Conservation (phyloP, 2,329 filamentous ascomycete genomes). For the Aschersonia sp. region DNA sequence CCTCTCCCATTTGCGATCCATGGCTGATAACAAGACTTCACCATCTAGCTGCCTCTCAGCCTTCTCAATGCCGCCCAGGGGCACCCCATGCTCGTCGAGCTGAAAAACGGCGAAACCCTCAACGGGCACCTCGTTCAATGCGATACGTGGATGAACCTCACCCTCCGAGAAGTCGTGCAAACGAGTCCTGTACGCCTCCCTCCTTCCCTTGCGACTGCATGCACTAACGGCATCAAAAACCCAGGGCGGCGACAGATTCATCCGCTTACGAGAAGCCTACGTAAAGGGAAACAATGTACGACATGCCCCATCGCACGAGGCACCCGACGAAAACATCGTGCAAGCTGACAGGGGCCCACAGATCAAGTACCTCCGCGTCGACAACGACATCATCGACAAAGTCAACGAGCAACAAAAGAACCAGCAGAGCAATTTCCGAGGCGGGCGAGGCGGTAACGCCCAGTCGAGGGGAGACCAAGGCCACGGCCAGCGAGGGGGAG, state of each 20-base stretch:
- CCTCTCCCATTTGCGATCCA: too few relatives aligned
- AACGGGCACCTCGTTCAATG: constrained; percentile 94
- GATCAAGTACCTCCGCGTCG: constrained; percentile 97
- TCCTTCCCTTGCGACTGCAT: too few relatives aligned
- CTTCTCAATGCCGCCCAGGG: constrained; percentile 92
- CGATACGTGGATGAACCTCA: constrained; percentile 99
- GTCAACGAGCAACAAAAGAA: constrained; percentile 85
- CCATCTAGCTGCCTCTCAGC: constrained; percentile 50
- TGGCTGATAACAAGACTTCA: too few relatives aligned
- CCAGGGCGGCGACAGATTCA: constrained; percentile 85
- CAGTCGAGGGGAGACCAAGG: constrained; percentile 41
- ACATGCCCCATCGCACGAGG: not conserved
- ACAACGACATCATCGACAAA: constrained; percentile 89
- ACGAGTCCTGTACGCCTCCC: constrained; percentile 56
- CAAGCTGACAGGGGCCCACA: constrained; percentile 18
- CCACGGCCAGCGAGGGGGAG: constrained; percentile 32
- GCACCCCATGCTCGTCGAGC: constrained; percentile 94
- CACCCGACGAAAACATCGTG: too few relatives aligned
- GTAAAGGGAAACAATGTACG: constrained; percentile 90
- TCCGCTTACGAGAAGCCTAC: constrained; percentile 83
- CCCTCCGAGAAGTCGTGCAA: constrained; percentile 91
- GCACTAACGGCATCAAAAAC: too few relatives aligned
- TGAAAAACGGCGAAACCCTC: constrained; percentile 93
- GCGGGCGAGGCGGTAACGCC: constrained; percentile 48
- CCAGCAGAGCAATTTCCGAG: constrained; percentile 47